phyloP scores from a whole-genome alignment of 768 basidiomycete species.

The Rhizopogon roseolus region DNA sequence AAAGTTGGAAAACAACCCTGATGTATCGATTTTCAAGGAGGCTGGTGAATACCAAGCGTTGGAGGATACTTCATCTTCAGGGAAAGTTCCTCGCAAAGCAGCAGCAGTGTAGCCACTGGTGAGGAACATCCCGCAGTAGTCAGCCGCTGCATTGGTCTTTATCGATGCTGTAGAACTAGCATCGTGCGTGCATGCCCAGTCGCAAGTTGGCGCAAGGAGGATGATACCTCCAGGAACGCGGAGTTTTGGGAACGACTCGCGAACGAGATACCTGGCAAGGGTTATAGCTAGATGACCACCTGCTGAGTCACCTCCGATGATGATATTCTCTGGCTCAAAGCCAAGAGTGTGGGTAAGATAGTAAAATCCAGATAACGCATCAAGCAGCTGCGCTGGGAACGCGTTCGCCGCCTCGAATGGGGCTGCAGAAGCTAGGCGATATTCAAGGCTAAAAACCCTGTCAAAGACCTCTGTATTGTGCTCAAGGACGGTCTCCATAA shows the following conservation, averaged over 20 bases:
- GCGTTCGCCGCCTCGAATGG: conserved; percentile 15
- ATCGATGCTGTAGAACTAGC: background rate
- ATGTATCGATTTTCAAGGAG: conserved; percentile 5
- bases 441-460: conserved; percentile 18
- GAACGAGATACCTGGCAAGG: conserved; percentile 31
- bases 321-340: conserved; percentile 37
- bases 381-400: conserved; percentile 34
- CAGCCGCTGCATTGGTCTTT: background rate
- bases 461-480: conserved; percentile 2
- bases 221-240: conserved; percentile 7
- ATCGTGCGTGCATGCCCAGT: conserved; percentile 4
- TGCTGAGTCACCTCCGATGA: conserved; percentile 50
- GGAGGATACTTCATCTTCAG: background rate
- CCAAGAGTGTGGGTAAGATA: conserved; percentile 42
- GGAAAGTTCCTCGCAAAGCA: conserved; percentile 9
- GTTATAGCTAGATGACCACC: conserved; percentile 46
- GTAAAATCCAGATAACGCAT: conserved; percentile 30
- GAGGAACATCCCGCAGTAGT: background rate
- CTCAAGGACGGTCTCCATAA: conserved; percentile 7
- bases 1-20: conserved; percentile 18
- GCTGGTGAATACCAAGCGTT: conserved; percentile 10
- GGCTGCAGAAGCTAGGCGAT: conserved; percentile 25
- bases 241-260: background rate
- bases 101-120: background rate
- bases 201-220: conserved; percentile 5